These are phyloP conservation scores for Carpinus viminea DNA, from an alignment of 306 rosid species.

Conservation along the genomic window DNA sequence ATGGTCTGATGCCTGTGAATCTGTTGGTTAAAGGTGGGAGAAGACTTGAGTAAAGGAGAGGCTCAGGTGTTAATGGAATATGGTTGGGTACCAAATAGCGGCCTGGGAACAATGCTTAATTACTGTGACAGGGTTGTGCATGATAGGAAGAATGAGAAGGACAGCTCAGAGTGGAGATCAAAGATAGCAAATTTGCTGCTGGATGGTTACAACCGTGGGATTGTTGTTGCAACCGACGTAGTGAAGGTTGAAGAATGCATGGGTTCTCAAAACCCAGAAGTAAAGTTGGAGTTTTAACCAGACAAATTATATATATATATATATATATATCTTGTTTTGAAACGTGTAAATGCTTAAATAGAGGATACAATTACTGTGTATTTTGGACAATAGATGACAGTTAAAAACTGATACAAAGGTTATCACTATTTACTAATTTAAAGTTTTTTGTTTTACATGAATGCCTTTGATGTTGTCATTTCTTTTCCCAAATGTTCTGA, in stretches of 20 bases:
- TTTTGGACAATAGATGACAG: background rate
- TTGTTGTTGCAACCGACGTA: constrained; percentile 34
- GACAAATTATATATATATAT: background rate
- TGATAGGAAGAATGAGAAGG: constrained; percentile 59
- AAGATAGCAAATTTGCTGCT: constrained; percentile 75
- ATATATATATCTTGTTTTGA: constrained; percentile 17
- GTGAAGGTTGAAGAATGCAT: constrained; percentile 41
- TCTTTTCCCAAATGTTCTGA: background rate
- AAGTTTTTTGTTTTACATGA: no score
- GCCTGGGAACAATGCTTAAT: constrained; percentile 91
- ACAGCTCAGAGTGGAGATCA: constrained; percentile 73
- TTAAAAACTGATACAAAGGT: background rate
- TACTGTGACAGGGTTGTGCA: constrained; percentile 83
- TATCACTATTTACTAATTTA: background rate
- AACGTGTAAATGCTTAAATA: constrained; percentile 4
- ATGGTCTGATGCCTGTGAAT: constrained; percentile 2
- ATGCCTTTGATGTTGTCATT: background rate
- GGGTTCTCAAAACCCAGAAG: constrained; percentile 36
- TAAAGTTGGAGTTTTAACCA: constrained; percentile 36
- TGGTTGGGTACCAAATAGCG: constrained; percentile 81
- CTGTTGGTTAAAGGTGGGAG: constrained; percentile 43
- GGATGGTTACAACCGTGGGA: constrained; percentile 76
- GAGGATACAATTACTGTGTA: background rate
- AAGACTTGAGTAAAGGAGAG: constrained; percentile 67
- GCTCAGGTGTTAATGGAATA: constrained; percentile 68